phyloP scores from a whole-genome alignment of 345 rosid genomes.

The Microthlaspi erraticum region DNA sequence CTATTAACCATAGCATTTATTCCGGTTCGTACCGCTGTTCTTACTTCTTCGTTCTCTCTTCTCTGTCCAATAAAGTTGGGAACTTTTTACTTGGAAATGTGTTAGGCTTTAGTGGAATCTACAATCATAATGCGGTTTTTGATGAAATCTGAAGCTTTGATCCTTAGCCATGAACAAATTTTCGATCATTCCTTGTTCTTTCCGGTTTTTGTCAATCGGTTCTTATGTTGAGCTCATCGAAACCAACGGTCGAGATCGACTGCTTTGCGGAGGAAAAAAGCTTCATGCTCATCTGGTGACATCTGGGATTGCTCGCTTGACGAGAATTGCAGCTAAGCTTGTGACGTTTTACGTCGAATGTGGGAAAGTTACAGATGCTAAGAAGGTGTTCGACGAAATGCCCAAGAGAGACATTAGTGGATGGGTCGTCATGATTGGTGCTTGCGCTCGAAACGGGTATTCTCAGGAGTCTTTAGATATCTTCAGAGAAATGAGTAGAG shows the following conservation, averaged over 20 bases:
- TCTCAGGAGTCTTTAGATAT: slow-evolving; percentile 52
- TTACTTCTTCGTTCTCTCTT: slow-evolving; percentile 17
- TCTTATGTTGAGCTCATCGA: slow-evolving; percentile 50
- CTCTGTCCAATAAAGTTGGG: slow-evolving; percentile 15
- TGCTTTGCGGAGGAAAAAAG: slow-evolving; percentile 46
- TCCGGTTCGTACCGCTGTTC: slow-evolving; percentile 17
- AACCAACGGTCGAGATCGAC: slow-evolving; percentile 47
- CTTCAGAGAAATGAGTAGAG: slow-evolving; percentile 58
- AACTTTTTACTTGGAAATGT: slow-evolving; percentile 18
- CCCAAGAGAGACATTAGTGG: slow-evolving; percentile 51
- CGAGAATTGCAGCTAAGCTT: slow-evolving; percentile 60
- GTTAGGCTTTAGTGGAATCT: slow-evolving; percentile 17
- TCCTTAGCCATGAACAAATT: slow-evolving; percentile 23
- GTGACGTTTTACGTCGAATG: slow-evolving; percentile 53
- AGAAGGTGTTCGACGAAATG: slow-evolving; percentile 74
- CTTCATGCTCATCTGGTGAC: slow-evolving; percentile 67
- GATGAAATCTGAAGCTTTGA: slow-evolving; percentile 22
- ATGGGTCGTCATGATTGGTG: slow-evolving; percentile 63
- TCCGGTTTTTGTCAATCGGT: slow-evolving; percentile 44
- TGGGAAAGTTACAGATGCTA: slow-evolving; percentile 51
- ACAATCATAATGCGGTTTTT: slow-evolving; percentile 25
- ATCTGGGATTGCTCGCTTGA: slow-evolving; percentile 46
- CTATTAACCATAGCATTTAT: not conserved
- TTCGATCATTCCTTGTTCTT: slow-evolving; percentile 41
- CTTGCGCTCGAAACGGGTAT: slow-evolving; percentile 62